Evolutionary conservation across 371 early-diverging fungal genomes (phyloP).

Genomic region (Mucor circinelloides): DNA sequence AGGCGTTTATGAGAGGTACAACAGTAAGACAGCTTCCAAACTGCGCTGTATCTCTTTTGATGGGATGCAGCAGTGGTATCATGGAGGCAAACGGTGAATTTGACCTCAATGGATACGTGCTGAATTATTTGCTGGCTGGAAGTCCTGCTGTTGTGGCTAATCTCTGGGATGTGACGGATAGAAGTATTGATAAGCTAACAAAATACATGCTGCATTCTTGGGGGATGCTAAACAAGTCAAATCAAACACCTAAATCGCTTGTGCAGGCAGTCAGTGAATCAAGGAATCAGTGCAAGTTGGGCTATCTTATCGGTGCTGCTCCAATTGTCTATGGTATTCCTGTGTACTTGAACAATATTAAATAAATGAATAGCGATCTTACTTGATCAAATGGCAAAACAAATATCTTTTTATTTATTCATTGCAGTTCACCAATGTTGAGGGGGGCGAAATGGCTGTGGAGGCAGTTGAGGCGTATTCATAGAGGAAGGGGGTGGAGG

Average conservation of each 20-base stretch:
- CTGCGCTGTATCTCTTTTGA: constrained; percentile 79
- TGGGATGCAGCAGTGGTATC: constrained; percentile 92
- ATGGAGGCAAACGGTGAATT: constrained; percentile 79
- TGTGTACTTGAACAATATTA: constrained; percentile 44
- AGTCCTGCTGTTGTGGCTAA: constrained; percentile 92
- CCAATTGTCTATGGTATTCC: constrained; percentile 97
- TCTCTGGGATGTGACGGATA: constrained; percentile 99
- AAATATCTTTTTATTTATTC: not conserved
- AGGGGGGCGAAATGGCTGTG: constrained; percentile 4
- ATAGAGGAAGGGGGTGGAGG: constrained; percentile 11
- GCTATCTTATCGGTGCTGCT: constrained; percentile 65
- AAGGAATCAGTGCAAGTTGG: constrained; percentile 67
- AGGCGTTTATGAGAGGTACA: constrained; percentile 77
- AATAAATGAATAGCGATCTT: not conserved
- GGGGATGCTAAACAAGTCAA: constrained; percentile 57
- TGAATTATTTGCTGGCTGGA: constrained; percentile 83
- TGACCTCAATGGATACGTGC: constrained; percentile 80
- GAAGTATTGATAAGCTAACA: constrained; percentile 94
- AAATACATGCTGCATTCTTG: constrained; percentile 68
- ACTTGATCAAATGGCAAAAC: not conserved
- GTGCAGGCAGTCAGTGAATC: constrained; percentile 75
- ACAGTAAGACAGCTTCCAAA: constrained; percentile 63
- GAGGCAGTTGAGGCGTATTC: constrained; percentile 8
- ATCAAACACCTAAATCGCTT: constrained; percentile 47
- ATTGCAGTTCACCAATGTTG: not conserved